Conservation (phyloP, 306 rosid genomes). For the Parietaria judaica region DNA sequence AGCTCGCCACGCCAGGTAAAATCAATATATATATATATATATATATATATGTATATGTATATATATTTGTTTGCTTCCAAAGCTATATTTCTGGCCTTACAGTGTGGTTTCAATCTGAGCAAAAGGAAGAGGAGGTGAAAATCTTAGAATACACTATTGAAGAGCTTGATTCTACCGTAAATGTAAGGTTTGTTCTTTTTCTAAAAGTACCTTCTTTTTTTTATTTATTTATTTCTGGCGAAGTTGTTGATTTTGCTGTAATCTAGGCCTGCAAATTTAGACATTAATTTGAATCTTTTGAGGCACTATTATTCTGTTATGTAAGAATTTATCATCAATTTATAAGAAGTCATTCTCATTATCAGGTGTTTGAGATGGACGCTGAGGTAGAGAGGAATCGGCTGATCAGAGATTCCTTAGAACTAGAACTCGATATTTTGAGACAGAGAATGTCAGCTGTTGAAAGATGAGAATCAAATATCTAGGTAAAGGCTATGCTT, state of each 20-base stretch:
- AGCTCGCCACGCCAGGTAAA: constrained; percentile 82
- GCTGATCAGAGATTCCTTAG: constrained; percentile 61
- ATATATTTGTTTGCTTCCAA: constrained; percentile 19
- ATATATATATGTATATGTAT: too few species aligned
- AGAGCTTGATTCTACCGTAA: constrained; percentile 88
- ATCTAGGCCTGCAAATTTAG: too few species aligned
- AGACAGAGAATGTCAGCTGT: constrained; percentile 56
- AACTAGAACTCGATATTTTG: constrained; percentile 61
- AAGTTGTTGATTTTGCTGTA: too few species aligned
- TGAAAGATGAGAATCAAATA: constrained; percentile 41
- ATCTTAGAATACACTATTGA: constrained; percentile 86
- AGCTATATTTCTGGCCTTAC: constrained; percentile 1
- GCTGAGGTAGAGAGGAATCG: constrained; percentile 76
- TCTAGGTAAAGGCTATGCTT: constrained; percentile 42
- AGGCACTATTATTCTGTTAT: not conserved
- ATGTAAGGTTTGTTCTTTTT: constrained; percentile 66
- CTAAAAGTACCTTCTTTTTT: too few species aligned
- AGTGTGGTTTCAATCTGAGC: constrained; percentile 46
- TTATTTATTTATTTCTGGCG: not conserved
- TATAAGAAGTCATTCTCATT: too few species aligned
- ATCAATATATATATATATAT: too few species aligned
- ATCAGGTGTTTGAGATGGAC: constrained; percentile 76
- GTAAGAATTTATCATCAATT: not conserved
- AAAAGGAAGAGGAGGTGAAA: constrained; percentile 92
- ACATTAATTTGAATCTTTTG: not conserved